Evolutionary conservation across 2,329 filamentous ascomycete genomes (phyloP), one percentile per base, ranked within the genome.

Genomic region (Penicillium sp.): DNA sequence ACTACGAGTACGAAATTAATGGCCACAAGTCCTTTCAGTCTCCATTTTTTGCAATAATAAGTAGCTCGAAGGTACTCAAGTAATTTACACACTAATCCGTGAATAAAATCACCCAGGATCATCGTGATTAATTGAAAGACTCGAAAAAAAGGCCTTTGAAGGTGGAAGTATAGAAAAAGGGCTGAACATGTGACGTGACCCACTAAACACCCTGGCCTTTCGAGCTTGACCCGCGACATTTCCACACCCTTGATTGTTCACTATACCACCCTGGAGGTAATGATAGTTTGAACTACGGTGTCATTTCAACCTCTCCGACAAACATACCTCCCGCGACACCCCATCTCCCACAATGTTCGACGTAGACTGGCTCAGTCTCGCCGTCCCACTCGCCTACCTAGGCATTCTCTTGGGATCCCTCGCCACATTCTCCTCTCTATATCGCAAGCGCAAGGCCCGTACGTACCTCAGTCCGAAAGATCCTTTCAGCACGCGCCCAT

Each of bases 401-500:
- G 82, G 86, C 64, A 90, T 97, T 56, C 87, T 99, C 52, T 83
- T 90, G 68, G 91, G 92, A 68, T 93, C 92, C 34, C 85, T 99
- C 64, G 88, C 89, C 71, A 94, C 91, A 61, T 99, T 99, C 78
- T 95, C 91, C 45, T 90, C 86, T 53, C 86, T 97, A 59, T 97
- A 97, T 77, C 88, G 93, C 68, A 93, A 94, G 78, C 86, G 94
- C 75, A 94, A 96, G 83, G 87, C 90, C 64, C 79, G 88, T 91
- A 79, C 59, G 85, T 82, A 43, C 34, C 13, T 7, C 18, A 34
- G 29, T 21, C 18, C 14, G 24, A 14, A 32, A 38, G 32, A 14
- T 45, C 16, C n/a, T 43, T 43, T 52, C 43, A 27, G 55, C 10
- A 11, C 16, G 27, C 32, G 7, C 42, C 14, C 6, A n/a, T n/a